phyloP scores from a whole-genome alignment of 306 rosid species.

The Vigna radiata region DNA sequence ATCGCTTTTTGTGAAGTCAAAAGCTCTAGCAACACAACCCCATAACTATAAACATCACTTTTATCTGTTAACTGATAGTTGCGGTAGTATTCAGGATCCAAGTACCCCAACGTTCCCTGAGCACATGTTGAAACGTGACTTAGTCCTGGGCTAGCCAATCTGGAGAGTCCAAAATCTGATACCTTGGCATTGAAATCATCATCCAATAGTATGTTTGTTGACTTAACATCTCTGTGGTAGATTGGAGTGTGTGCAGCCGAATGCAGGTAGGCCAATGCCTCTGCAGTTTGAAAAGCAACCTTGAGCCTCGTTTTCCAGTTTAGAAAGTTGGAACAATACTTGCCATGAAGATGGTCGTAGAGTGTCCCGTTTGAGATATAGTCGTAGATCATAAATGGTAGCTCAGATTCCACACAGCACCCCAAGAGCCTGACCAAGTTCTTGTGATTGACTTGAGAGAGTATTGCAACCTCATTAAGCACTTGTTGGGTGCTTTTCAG shows the following conservation, averaged over 20 bases:
- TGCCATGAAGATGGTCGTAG: slow-evolving; percentile 83
- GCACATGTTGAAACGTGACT: slow-evolving; percentile 98
- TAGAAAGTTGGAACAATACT: slow-evolving; percentile 61
- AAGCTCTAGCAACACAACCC: slow-evolving; percentile 88
- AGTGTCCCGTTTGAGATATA: slow-evolving; percentile 93
- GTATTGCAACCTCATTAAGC: slow-evolving; percentile 89
- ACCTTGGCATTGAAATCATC: slow-evolving; percentile 76
- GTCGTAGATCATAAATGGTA: slow-evolving; percentile 92
- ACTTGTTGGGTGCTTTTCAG: slow-evolving; percentile 90
- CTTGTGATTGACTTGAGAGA: slow-evolving; percentile 93
- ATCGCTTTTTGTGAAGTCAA: slow-evolving; percentile 86
- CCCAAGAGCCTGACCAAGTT: slow-evolving; percentile 87
- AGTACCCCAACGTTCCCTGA: slow-evolving; percentile 93
- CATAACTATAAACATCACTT: slow-evolving; percentile 96
- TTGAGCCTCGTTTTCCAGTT: slow-evolving; percentile 88
- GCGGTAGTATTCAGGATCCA: slow-evolving; percentile 92
- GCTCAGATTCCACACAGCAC: slow-evolving; percentile 84
- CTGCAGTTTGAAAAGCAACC: slow-evolving; percentile 88
- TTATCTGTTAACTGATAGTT: slow-evolving; percentile 90
- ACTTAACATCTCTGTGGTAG: slow-evolving; percentile 96
- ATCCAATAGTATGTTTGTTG: slow-evolving; percentile 85
- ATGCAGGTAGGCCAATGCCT: slow-evolving; percentile 87
- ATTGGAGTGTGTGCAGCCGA: slow-evolving; percentile 87
- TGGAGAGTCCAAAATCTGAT: slow-evolving; percentile 91
- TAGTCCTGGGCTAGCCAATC: slow-evolving; percentile 86